Evolutionary conservation across 129 eudicot species (phyloP), one percentile per base, ranked within the genome.

Genomic region (Flaveria robusta): DNA sequence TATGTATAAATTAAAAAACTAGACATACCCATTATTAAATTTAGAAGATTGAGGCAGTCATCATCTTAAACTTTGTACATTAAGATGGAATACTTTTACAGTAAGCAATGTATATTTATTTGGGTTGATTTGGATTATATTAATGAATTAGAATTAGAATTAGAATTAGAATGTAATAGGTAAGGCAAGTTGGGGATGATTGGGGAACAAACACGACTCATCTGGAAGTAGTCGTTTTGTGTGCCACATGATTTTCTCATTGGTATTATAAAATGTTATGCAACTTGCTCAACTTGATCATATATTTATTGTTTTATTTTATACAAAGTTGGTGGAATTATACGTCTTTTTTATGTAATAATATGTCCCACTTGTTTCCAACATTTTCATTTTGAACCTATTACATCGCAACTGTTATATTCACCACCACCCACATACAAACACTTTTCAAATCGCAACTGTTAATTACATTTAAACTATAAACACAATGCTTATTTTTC

Each of bases 191-290:
- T 37, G 74, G 68, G 74, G 83, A 52, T 51, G 77, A 65, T 79
- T 79, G 60, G 39, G 68, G 83, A 80, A 79, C 72, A 63, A 73
- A 79, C 37, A 66, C 31, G 83, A 73, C 83, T 72, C 83, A 41
- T 80, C 78, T 73, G 51, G 74, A 79, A 79, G 34, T 66, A 45
- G 74, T 72, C 51, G 37, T 52, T 72, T 66, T 80, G 31, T 64
- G 79, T 66, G 74, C 79, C 79, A 80, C 83, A 63, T 63, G 68
- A 63, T 63, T 42, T 72, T 80, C 20, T 72, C 74, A 65, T 52
- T 50, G 51, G 7, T 51, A 79, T 23, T 72, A 79, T 79, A 72
- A 79, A 65, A 72, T 72, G 79, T 65, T 66, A 65, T 72, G 79
- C 79, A 80, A 80, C 74, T 73, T 80, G 79, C 79, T 5, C 79